These are phyloP conservation scores for Cyclotella sp. DNA, from an alignment of 108 stramenopile species.

Conservation along the genomic window DNA sequence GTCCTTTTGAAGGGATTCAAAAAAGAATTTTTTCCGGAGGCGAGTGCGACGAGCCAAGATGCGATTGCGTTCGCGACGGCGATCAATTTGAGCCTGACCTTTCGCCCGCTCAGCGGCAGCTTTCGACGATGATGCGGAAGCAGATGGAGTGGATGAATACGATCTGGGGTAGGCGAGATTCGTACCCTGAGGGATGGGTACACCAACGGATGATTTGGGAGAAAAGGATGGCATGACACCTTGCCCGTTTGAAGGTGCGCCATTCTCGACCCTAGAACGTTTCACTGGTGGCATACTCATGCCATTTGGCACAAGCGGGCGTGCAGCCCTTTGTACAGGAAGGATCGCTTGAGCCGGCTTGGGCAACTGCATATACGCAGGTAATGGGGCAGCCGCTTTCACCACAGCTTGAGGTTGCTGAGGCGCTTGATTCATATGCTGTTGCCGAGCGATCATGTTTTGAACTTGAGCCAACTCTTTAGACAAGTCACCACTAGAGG, in stretches of 20 bases:
- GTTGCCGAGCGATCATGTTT: conserved; percentile 28
- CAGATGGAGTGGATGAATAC: background rate
- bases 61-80: conserved; percentile 93
- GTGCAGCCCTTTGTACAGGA: background rate
- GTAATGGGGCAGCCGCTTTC: conserved; percentile 15
- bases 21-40: conserved; percentile 97
- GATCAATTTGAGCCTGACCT: conserved; percentile 88
- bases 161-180: background rate
- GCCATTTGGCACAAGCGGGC: conserved; percentile 2
- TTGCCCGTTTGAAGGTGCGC: background rate
- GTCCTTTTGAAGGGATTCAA: conserved; percentile 94
- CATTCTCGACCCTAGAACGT: conserved; percentile 4
- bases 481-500: conserved; percentile 31
- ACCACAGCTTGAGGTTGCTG: conserved; percentile 14
- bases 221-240: background rate
- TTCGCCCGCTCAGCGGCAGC: conserved; percentile 58
- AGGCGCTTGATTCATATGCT: conserved; percentile 29
- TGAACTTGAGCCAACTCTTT: conserved; percentile 44
- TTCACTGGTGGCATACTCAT: conserved; percentile 8
- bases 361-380: conserved; percentile 31
- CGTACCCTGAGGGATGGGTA: background rate
- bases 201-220: background rate
- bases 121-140: conserved; percentile 18
- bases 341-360: conserved; percentile 11
- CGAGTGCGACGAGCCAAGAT: conserved; percentile 95